Evolutionary conservation across 2,329 filamentous ascomycete species (phyloP), one percentile per base, ranked within the genome.

Genomic region (Alternaria postmessia): DNA sequence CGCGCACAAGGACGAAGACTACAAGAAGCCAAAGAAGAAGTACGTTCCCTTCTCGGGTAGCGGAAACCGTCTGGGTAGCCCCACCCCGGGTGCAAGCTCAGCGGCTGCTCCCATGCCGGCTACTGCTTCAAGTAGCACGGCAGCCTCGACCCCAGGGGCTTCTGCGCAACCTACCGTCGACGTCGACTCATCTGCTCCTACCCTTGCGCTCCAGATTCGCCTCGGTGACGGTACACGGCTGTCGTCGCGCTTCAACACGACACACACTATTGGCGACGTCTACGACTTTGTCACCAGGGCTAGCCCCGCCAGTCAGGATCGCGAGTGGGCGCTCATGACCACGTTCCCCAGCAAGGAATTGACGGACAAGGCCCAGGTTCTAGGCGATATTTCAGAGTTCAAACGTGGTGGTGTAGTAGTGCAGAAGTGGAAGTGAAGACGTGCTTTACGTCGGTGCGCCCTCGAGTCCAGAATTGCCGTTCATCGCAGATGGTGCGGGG

Each of bases 331-430:
- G 3, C 81, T 96, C 43, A 91, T 90, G 65, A 95, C 92, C 0
- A 94, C 91, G 0, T 95, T 95, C 78, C 92, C 92, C 5, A 92
- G 88, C 72, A 93, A 92, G 80, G 90, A 94, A 54, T 86, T 94
- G 64, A 88, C 85, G 2, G 91, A 95, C 71, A 89, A 89, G 77
- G 70, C 75, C 47, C 77, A 75, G 65, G 80, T 74, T 56, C 69
- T 82, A 62, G 83, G 80, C 42, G 84, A 84, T 52, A 77, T 84
- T 73, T 62, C 75, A 3, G 82, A 84, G 61, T 82, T 84, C 69
- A 83, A 83, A 78, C 77, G 83, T 14, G 84, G 84, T 24, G 84
- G 83, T 1, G 82, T 84, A n/a, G 81, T 86, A 34, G 83, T 86
- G 59, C 84, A 86, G 72, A 86, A 85, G 74, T 86, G 84, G 84